Evolutionary conservation across 345 rosid species (phyloP).

Genomic region (Cardiospermum halicacabum): DNA sequence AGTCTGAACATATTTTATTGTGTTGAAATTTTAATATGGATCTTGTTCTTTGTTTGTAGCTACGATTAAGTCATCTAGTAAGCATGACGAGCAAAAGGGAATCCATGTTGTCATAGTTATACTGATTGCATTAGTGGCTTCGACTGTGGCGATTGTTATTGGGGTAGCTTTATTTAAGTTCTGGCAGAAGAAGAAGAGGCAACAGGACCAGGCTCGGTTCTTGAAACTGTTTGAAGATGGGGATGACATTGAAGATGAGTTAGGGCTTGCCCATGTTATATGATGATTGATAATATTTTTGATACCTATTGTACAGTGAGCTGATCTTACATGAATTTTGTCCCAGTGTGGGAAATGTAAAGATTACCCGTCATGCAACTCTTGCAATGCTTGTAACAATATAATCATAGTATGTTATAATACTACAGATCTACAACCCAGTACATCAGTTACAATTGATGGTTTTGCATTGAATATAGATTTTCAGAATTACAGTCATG

Average conservation of each 20-base stretch:
- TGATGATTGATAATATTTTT: constrained; percentile 17
- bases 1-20: not conserved
- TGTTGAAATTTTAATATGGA: not conserved
- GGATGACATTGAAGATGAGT: constrained; percentile 80
- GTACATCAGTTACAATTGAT: too few species aligned
- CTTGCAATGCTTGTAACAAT: constrained; percentile 5
- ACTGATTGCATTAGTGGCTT: constrained; percentile 35
- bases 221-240: constrained; percentile 86
- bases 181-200: constrained; percentile 74
- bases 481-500: too few species aligned
- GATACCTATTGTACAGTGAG: constrained; percentile 29
- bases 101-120: constrained; percentile 43
- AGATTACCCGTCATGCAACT: not conserved
- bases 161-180: constrained; percentile 39
- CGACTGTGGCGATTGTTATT: constrained; percentile 30
- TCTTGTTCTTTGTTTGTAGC: constrained; percentile 23
- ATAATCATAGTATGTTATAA: not conserved
- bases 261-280: constrained; percentile 41
- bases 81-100: constrained; percentile 20
- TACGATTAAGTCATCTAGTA: constrained; percentile 21
- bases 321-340: constrained; percentile 25
- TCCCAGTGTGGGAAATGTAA: not conserved
- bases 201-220: constrained; percentile 87
- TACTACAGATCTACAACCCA: not conserved
- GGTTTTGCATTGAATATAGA: not conserved